Evolutionary conservation across 805 yeast species (phyloP).

Genomic region (Phaffomyces antillensis): DNA sequence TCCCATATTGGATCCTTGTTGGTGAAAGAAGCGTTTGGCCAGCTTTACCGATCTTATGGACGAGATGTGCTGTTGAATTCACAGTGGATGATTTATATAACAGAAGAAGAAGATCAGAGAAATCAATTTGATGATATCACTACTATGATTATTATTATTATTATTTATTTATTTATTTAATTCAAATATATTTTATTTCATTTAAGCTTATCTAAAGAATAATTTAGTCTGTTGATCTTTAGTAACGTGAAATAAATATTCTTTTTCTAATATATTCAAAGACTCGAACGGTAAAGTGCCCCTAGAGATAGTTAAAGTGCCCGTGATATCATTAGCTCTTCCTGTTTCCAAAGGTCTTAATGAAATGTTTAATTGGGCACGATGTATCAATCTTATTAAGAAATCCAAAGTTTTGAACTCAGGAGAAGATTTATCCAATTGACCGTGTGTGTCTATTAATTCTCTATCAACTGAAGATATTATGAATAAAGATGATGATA

Average conservation of each 20-base stretch:
- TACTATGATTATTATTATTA: neutral
- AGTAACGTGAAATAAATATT: slow-evolving; percentile 51
- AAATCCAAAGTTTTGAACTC: slow-evolving; percentile 40
- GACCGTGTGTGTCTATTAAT: slow-evolving; percentile 24
- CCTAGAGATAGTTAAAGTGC: slow-evolving; percentile 50
- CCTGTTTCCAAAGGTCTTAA: slow-evolving; percentile 72
- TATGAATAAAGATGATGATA: slow-evolving; percentile 30
- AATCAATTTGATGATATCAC: neutral
- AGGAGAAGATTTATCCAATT: slow-evolving; percentile 24
- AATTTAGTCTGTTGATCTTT: slow-evolving; percentile 42
- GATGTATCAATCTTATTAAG: slow-evolving; percentile 40
- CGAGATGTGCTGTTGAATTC: slow-evolving; percentile 86
- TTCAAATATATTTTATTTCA: no score
- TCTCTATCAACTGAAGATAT: slow-evolving; percentile 35
- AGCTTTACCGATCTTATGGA: slow-evolving; percentile 71
- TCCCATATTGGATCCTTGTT: slow-evolving; percentile 81
- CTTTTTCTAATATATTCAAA: slow-evolving; percentile 43
- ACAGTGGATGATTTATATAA: slow-evolving; percentile 69
- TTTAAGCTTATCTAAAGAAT: slow-evolving; percentile 31
- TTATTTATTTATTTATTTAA: neutral
- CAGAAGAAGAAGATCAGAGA: slow-evolving; percentile 24
- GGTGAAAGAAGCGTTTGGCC: slow-evolving; percentile 97
- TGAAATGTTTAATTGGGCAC: slow-evolving; percentile 44
- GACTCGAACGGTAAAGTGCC: slow-evolving; percentile 33
- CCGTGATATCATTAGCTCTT: slow-evolving; percentile 76